These are phyloP conservation scores for Clonostachys rhizophaga DNA, from an alignment of 2,329 filamentous ascomycete genomes.

Conservation along the genomic window DNA sequence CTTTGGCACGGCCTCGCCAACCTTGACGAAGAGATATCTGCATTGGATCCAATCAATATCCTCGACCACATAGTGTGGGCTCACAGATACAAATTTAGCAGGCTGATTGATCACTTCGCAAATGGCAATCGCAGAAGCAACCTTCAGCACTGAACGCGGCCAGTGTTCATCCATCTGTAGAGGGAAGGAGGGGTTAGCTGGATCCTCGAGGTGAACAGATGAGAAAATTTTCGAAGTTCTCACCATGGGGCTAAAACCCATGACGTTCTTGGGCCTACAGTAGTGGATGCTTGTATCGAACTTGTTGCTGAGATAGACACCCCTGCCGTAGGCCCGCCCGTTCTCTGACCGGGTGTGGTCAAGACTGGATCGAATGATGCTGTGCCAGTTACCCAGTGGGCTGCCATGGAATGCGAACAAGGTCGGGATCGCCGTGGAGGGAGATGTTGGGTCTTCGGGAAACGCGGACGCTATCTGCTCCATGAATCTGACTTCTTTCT, in stretches of 20 bases:
- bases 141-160: slow-evolving; percentile 61
- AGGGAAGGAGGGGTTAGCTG: no score
- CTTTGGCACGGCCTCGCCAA: no score
- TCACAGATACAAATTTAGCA: slow-evolving; percentile 45
- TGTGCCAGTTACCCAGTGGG: slow-evolving; percentile 75
- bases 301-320: slow-evolving; percentile 71
- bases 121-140: slow-evolving; percentile 61
- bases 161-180: slow-evolving; percentile 31
- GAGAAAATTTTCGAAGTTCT: no score
- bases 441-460: slow-evolving; percentile 15
- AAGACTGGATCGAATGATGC: slow-evolving; percentile 78
- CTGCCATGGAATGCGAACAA: slow-evolving; percentile 89
- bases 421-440: slow-evolving; percentile 51
- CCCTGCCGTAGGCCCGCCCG: slow-evolving; percentile 71
- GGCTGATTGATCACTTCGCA: slow-evolving; percentile 83
- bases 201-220: no score
- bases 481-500: slow-evolving; percentile 76
- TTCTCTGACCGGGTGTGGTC: slow-evolving; percentile 60
- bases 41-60: slow-evolving; percentile 86
- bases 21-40: slow-evolving; percentile 65
- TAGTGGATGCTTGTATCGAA: slow-evolving; percentile 55
- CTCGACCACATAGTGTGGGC: slow-evolving; percentile 66
- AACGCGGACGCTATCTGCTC: slow-evolving; percentile 39
- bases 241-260: no score
- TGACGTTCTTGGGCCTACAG: not conserved